Evolutionary conservation across 2,329 filamentous ascomycete species (phyloP), one percentile per base, ranked within the genome.

Genomic region (Aaosphaeria arxii): DNA sequence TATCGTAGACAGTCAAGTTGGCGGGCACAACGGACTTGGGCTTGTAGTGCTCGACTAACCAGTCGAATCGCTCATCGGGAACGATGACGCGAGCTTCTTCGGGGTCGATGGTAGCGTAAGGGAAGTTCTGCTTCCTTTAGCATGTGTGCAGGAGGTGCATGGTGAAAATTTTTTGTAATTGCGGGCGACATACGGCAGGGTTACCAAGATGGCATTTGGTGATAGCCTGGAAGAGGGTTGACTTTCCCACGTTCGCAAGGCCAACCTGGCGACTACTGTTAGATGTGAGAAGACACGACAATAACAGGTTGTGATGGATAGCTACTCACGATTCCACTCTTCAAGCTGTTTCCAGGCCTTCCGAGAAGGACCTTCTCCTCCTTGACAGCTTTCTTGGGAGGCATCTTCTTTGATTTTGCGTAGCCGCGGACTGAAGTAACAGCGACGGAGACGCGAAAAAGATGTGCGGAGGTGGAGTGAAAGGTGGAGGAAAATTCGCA

Each of bases 171-270:
- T 2, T 2, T 24, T 24, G 17, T 24, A 24, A 24, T 24, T 9
- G 17, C 11, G 30, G 9, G 49, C 51, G 46, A 81, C 84, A 74
- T 81, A 89, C 86, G 79, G 94, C 94, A 65, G 95, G 95, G 79
- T 97, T 99, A 77, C 95, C 94, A 67, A 99, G 86, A 58, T 85
- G 85, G 75, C 88, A 96, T 81, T 96, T 97, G 71, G 94, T 99
- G 76, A 99, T 96, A 71, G 94, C 91, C 81, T 99, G 95, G 84
- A 99, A 99, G 66, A 99, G 85, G 32, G 95, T 99, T 59, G 94
- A 99, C 80, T 99, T 99, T 75, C 94, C 94, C 64, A 99, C 95
- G 75, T 99, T 99, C 74, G 94, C 94, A 67, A 99, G 86, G 77
- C 94, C 94, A 75, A 99, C 91, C 91, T 96, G 72, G 53, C 67